Base-by-base conservation (phyloP, 495 filamentous ascomycete species). In the Penicillium pulvis region DNA sequence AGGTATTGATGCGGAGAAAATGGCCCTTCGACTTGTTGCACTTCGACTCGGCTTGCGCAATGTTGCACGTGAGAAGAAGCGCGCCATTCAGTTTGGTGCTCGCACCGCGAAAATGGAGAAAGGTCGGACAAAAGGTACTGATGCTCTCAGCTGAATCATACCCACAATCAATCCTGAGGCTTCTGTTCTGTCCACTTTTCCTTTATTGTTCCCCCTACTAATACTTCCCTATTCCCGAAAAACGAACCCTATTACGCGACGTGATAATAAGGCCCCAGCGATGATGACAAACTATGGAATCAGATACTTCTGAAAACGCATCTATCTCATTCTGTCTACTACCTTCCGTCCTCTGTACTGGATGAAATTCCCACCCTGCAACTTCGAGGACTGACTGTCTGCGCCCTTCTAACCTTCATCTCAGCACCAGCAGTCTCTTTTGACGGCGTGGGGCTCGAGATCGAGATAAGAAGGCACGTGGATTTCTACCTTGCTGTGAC, bases 21-120 rank as follows among this genome's bases (percentile, higher is more conserved):
- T 85, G 69, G 75, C 94, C 1, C 74, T 98, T 39, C 80, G 94
- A 12, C 78, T 97, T 11, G 70, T 98, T 31, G 94, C 93, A 3
- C 81, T 85, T 64, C 80, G 82, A 30, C 70, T 97, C 9, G 90
- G 89, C 1, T 83, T 99, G 80, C 62, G 62, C 1, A 71, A 66
- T 4, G 90, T 89, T 0, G 87, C 94, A 3, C 78, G 72, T 30
- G 92, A 96, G 72, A 96, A 94, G 80, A 99, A 99, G 72, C 82
- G 94, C 61, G 94, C 94, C 14, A 91, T 93, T 51, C 91, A 96
- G 71, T 96, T 96, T 67, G 91, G 91, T 30, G 83, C 91, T 7
- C 79, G 90, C 58, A 94, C 90, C 10, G 91, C 91, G 10, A 95
- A 92, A 71, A 93, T 95, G 85, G 87, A 91, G 67, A 78, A 67